These are phyloP conservation scores for Lodderomyces beijingensis DNA, from an alignment of 1,139 yeast species.

Conservation along the genomic window DNA sequence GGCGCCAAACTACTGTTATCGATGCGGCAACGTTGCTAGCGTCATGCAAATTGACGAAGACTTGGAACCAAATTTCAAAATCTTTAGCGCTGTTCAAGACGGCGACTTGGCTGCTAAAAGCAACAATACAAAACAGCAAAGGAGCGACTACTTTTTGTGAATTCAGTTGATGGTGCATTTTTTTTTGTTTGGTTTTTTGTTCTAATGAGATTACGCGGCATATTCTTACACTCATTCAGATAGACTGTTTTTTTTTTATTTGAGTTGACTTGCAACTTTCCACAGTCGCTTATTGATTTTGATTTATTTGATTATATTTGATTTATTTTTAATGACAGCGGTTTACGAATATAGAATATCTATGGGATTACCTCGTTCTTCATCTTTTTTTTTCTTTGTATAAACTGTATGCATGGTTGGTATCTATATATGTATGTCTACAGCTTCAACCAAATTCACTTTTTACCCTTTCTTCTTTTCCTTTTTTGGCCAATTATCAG, in stretches of 20 bases:
- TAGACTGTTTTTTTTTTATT: too few species aligned
- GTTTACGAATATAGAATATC: too few species aligned
- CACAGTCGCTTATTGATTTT: too few species aligned
- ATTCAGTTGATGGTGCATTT: too few species aligned
- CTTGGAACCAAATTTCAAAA: constrained; percentile 83
- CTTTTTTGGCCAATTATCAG: constrained; percentile 66
- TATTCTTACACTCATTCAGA: too few species aligned
- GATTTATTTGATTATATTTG: too few species aligned
- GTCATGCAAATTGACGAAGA: constrained; percentile 94
- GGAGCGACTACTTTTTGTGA: constrained; percentile 80
- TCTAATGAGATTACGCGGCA: constrained; percentile 2
- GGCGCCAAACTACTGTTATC: constrained; percentile 95
- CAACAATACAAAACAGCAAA: constrained; percentile 59
- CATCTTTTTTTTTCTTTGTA: too few species aligned
- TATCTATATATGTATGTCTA: too few species aligned
- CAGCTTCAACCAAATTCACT: constrained; percentile 18
- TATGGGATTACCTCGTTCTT: too few species aligned
- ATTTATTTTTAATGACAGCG: too few species aligned
- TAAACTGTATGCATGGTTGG: too few species aligned
- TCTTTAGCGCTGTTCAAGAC: constrained; percentile 94
- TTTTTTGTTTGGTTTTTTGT: not conserved
- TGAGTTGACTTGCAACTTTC: too few species aligned
- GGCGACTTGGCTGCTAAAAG: constrained; percentile 68
- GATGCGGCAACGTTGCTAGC: constrained; percentile 98
- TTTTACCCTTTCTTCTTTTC: constrained; percentile 55